Conservation (phyloP, 495 filamentous ascomycete species). For the Pyronema omphalodes region DNA sequence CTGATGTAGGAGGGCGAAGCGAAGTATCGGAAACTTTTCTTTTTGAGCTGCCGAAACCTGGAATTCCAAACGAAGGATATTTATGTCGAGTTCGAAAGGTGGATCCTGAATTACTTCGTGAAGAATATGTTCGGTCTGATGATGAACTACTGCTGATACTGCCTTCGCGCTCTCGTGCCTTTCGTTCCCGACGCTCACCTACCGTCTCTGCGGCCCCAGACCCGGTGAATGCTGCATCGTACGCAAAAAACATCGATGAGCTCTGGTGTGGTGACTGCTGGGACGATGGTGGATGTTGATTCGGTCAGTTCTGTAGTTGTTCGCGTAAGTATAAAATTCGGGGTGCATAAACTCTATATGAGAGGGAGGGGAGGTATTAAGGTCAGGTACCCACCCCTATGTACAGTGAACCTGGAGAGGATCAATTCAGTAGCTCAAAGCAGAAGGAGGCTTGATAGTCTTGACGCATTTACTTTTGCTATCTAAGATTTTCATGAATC, state of each 20-base stretch:
- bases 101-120: background rate
- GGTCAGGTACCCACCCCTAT: no score
- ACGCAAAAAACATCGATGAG: background rate
- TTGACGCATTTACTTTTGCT: no score
- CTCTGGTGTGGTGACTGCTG: no score
- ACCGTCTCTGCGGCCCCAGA: background rate
- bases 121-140: background rate
- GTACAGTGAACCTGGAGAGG: no score
- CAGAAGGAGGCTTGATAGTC: no score
- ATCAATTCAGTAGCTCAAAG: no score
- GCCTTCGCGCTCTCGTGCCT: background rate
- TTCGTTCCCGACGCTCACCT: background rate
- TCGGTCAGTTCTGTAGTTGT: no score
- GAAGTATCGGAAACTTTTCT: background rate
- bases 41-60: background rate
- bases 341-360: no score
- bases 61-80: background rate
- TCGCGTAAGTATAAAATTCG: no score
- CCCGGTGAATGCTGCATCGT: background rate
- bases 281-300: no score
- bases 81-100: background rate
- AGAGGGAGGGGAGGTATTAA: no score
- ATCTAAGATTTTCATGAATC: no score
- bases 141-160: background rate
- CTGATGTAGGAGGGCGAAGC: background rate